Evolutionary conservation across 805 yeast genomes (phyloP), one percentile per base, ranked within the genome.

Genomic region (Metschnikowia colocasiae): DNA sequence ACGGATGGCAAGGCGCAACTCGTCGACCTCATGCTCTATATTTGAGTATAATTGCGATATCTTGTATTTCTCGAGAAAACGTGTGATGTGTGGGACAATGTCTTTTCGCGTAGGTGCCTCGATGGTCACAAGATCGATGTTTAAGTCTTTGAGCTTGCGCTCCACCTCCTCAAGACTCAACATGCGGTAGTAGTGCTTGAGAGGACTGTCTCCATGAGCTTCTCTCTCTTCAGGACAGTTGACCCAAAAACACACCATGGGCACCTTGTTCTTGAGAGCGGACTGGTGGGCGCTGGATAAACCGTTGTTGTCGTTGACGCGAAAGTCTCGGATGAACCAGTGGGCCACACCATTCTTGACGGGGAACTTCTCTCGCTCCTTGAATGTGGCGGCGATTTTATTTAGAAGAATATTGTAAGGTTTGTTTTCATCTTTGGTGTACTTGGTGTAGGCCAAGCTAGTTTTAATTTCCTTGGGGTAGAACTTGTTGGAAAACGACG

Each of bases 301-400:
- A 0, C 72, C 76, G 1, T 59, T 61, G 53, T 79, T 79, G 54
- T 79, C 80, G 8, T 56, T 59, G 6, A 69, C 46, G 38, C 83
- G 61, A 23, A 78, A 59, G 51, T 79, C 83, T 31, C 69, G 64
- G 15, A 73, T 57, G 45, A 79, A 76, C 70, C 80, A 68, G 56
- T 76, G 80, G 16, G 74, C 68, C 12, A 73, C 61, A 22, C 55
- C 54, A n/a, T 54, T 61, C 25, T 53, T 52, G 15, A 47, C 26
- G 22, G 54, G 42, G 13, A 57, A 20, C 13, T 18, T 43, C 13
- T 47, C 45, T 18, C 54, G 47, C 43, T 42, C 40, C 27, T 43
- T 45, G 37, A 35, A 40, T 16, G 60, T 53, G 3, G 40, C 43
- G 8, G 52, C 40, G 20, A 54, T 26, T 18, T 44, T 43, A 8